Conservation (phyloP, 306 rosid species). For the Leucaena leucocephala region DNA sequence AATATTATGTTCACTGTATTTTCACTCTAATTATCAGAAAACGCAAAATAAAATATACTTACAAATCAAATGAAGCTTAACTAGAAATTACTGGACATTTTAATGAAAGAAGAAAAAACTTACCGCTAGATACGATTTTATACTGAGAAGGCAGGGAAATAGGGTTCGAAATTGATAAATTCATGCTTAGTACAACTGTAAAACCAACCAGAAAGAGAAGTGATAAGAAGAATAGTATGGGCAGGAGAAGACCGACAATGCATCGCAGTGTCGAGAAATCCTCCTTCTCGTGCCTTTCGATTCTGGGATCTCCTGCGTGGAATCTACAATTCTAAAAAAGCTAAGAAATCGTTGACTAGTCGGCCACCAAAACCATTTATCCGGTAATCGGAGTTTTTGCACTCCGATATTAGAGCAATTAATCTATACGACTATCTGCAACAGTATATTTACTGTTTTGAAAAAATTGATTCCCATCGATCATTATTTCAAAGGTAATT, state of each 20-base stretch:
- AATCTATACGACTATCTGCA: not conserved
- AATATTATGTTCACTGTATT: not conserved
- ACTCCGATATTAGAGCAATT: not conserved
- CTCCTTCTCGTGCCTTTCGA: constrained; percentile 30
- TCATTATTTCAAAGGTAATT: too few relatives aligned
- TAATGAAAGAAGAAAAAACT: constrained; percentile 24
- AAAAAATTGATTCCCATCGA: too few relatives aligned
- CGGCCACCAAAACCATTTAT: constrained; percentile 81
- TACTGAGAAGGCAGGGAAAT: constrained; percentile 79
- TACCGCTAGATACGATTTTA: constrained; percentile 85
- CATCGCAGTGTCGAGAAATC: constrained; percentile 52
- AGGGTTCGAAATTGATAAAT: constrained; percentile 59
- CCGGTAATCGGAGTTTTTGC: constrained; percentile 70
- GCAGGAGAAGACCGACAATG: constrained; percentile 48
- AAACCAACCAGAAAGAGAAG: constrained; percentile 57
- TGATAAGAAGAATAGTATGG: constrained; percentile 46
- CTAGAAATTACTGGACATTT: not conserved
- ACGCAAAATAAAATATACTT: not conserved
- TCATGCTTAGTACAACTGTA: constrained; percentile 46
- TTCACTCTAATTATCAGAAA: not conserved
- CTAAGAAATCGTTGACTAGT: constrained; percentile 15
- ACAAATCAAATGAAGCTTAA: constrained; percentile 12
- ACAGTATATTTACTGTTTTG: not conserved
- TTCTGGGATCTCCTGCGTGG: constrained; percentile 51
- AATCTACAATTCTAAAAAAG: constrained; percentile 52